These are phyloP conservation scores for Zizania palustris DNA, from an alignment of 202 grass and related monocot species.

Conservation along the genomic window DNA sequence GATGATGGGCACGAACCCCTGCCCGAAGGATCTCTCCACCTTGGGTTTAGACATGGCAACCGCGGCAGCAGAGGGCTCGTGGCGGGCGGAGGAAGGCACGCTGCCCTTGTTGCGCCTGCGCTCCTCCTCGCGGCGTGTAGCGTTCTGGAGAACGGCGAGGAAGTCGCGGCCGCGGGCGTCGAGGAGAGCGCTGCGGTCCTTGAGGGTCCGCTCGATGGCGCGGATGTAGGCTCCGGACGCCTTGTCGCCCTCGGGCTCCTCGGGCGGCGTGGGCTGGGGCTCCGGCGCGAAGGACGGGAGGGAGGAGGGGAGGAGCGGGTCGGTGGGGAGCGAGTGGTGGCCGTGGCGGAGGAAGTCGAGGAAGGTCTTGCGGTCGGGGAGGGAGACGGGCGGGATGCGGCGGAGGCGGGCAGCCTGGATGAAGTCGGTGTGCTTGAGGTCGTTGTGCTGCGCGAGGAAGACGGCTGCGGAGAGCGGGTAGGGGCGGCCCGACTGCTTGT, in stretches of 20 bases:
- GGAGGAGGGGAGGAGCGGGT: constrained; percentile 55
- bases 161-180: constrained; percentile 88
- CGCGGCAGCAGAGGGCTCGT: constrained; percentile 36
- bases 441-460: constrained; percentile 85
- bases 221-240: constrained; percentile 46
- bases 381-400: constrained; percentile 47
- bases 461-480: constrained; percentile 77
- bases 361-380: constrained; percentile 84
- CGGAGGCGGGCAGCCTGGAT: constrained; percentile 62
- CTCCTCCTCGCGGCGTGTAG: constrained; percentile 65
- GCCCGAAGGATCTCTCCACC: constrained; percentile 54
- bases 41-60: constrained; percentile 51
- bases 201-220: constrained; percentile 67
- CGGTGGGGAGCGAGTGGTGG: constrained; percentile 54
- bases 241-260: constrained; percentile 43
- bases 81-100: constrained; percentile 39
- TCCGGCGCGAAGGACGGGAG: constrained; percentile 37
- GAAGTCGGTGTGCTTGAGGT: constrained; percentile 89
- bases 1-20: constrained; percentile 88
- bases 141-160: constrained; percentile 49
- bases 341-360: constrained; percentile 86
- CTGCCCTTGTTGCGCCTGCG: constrained; percentile 70
- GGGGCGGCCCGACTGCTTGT: constrained; percentile 71
- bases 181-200: constrained; percentile 72
- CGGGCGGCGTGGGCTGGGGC: constrained; percentile 45